phyloP scores from a whole-genome alignment of 2,329 filamentous ascomycete species.

The Davidsoniella neocaledoniae region DNA sequence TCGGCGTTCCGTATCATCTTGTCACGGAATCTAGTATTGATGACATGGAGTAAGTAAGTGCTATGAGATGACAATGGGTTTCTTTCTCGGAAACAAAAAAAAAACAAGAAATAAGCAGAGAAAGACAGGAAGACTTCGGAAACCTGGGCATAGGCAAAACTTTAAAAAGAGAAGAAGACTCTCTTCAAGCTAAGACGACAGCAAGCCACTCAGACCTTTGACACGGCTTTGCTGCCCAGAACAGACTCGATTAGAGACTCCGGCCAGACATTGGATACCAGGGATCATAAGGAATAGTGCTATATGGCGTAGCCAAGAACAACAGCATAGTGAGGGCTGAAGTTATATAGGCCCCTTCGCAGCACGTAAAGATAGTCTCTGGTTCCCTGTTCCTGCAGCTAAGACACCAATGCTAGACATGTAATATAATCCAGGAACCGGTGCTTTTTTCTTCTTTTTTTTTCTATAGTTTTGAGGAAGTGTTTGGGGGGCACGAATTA shows the following conservation, averaged over 20 bases:
- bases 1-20: not conserved
- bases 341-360: too few species aligned
- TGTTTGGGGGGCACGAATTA: too few species aligned
- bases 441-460: too few species aligned
- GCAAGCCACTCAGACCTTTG: not conserved
- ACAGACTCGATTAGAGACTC: not conserved
- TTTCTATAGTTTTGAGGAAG: too few species aligned
- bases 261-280: not conserved
- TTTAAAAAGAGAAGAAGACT: not conserved
- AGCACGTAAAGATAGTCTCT: not conserved
- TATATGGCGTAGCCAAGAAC: too few species aligned
- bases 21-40: too few species aligned
- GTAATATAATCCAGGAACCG: conserved; percentile 1
- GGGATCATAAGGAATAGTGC: not conserved
- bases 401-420: conserved; percentile 1
- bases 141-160: not conserved
- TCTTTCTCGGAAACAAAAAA: too few species aligned
- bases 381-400: conserved; percentile 6
- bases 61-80: not conserved
- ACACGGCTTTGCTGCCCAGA: not conserved
- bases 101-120: not conserved
- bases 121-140: not conserved
- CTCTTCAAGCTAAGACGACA: too few species aligned
- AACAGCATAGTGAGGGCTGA: too few species aligned
- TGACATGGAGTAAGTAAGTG: not conserved